Base-by-base conservation (phyloP, 306 rosid genomes). In the Rosa chinensis region DNA sequence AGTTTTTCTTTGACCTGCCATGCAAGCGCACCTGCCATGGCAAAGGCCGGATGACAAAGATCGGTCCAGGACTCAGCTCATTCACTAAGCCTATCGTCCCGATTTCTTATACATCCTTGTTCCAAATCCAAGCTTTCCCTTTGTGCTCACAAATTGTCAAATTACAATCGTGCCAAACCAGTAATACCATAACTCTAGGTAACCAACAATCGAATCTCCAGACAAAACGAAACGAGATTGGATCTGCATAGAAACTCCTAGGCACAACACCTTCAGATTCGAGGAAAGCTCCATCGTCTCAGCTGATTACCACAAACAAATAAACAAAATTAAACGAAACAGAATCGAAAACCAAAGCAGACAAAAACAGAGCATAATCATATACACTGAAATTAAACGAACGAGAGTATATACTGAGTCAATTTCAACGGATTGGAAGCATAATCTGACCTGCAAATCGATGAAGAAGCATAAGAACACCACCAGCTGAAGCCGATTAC, bases 11-110 rank as follows among this genome's bases (percentile, higher is more conserved):
- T 87, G 95, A 89, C 97, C 96, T 81, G 97, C 97, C 96, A 92
- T 73, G 96, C 97, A 92, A 92, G 96, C 96, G 90, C 97, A 92
- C 97, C 96, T 80, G 90, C 5, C 97, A 90, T 92, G 97, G 97
- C 96, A 92, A 92, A 92, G 93, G 97, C 82, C 97, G 87, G 92
- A 90, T 84, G 89, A 90, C 92, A 89, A 81, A 81, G 88, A 90
- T 75, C 73, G 35, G 28, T 77, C 50, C 63, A 67, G 47, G 35
- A 55, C 77, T 72, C 78, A 0, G 45, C 79, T 58, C 78, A 42
- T 18, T 35, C 75, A 43, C 66, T 4, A 0, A 62, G 39, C 44
- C 71, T 67, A 9, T 20, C 48, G 42, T 61, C 40, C 23, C 70
- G 67, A 78, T 25, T 37, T 49, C 86, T 78, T 78, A 32, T 4